Percentiles rank a stretch among this genome's conserved stretches.
Conservation (phyloP, 208 protist genomes). For the Leishmania arabica region DNA sequence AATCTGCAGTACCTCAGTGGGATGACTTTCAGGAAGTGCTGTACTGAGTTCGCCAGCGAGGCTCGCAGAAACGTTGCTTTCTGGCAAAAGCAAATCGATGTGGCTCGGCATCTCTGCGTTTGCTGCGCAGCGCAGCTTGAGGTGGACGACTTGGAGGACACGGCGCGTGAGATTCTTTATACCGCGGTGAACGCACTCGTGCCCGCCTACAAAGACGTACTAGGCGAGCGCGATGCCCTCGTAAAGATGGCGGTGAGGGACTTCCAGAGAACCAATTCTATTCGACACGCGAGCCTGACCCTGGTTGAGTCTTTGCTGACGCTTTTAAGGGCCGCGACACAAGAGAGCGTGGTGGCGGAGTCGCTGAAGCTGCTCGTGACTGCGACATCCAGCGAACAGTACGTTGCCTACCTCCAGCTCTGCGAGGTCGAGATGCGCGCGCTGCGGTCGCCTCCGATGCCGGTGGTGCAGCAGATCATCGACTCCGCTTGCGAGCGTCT, state of each 20-base stretch:
- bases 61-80: slow-evolving; percentile 38
- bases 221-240: slow-evolving; percentile 4
- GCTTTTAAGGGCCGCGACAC: slow-evolving; percentile 11
- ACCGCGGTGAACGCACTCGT: slow-evolving; percentile 29
- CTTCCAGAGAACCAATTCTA: slow-evolving; percentile 15
- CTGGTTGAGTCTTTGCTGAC: slow-evolving; percentile 28
- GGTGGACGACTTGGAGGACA: slow-evolving; percentile 5
- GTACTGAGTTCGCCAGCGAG: slow-evolving; percentile 39
- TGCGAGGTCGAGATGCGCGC: slow-evolving; percentile 30
- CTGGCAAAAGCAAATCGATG: slow-evolving; percentile 44
- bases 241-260: slow-evolving; percentile 19
- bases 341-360: slow-evolving; percentile 21
- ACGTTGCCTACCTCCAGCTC: slow-evolving; percentile 37
- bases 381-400: slow-evolving; percentile 18
- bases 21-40: slow-evolving; percentile 51
- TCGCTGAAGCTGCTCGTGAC: slow-evolving; percentile 16
- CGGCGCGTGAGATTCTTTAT: slow-evolving; percentile 33
- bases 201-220: slow-evolving; percentile 28
- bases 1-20: slow-evolving; percentile 46
- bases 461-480: slow-evolving; percentile 17
- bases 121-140: slow-evolving; percentile 15
- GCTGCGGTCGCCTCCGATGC: slow-evolving; percentile 17
- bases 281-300: slow-evolving; percentile 26
- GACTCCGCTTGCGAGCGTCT: slow-evolving; percentile 23
- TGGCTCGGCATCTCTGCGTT: slow-evolving; percentile 20